These are phyloP conservation scores for Akebia trifoliata DNA, from an alignment of 164 flowering plant genomes.

Conservation along the genomic window DNA sequence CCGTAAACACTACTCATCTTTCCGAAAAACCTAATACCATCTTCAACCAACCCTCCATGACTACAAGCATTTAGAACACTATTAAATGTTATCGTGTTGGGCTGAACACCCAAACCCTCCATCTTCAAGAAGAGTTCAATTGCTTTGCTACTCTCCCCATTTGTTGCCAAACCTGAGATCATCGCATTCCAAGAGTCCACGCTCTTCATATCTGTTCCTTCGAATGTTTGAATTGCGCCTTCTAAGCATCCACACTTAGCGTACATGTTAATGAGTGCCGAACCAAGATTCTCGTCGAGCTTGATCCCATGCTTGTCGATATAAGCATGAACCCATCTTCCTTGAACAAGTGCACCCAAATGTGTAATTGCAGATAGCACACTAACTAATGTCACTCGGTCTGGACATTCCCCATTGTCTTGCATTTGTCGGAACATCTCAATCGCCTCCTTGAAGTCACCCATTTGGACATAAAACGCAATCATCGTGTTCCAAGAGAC, in stretches of 20 bases:
- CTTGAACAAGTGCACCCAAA: conserved; percentile 9
- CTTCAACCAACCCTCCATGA: conserved; percentile 13
- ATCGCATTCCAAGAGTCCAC: conserved; percentile 14
- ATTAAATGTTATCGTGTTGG: conserved; percentile 8
- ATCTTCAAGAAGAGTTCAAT: conserved; percentile 2
- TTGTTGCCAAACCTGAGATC: conserved; percentile 8
- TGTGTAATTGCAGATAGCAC: conserved; percentile 6
- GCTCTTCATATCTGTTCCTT: neutral
- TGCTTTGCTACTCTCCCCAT: conserved; percentile 8
- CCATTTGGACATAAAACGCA: conserved; percentile 8
- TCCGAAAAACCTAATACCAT: conserved; percentile 5
- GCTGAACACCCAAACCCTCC: conserved; percentile 4
- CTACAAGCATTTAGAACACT: conserved; percentile 13
- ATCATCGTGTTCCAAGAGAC: conserved; percentile 12
- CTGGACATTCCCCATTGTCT: neutral
- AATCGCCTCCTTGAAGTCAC: conserved; percentile 2
- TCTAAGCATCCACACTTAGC: conserved; percentile 13
- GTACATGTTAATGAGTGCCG: conserved; percentile 10
- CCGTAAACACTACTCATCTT: conserved; percentile 6
- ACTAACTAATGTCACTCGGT: conserved; percentile 8
- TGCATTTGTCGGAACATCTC: conserved; percentile 6
- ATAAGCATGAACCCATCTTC: conserved; percentile 9
- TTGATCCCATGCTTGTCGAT: conserved; percentile 5
- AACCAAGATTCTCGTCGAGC: conserved; percentile 11
- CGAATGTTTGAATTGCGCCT: conserved; percentile 1